These are phyloP conservation scores for Botrytis fragariae DNA, from an alignment of 2,329 filamentous ascomycete genomes.

Conservation along the genomic window DNA sequence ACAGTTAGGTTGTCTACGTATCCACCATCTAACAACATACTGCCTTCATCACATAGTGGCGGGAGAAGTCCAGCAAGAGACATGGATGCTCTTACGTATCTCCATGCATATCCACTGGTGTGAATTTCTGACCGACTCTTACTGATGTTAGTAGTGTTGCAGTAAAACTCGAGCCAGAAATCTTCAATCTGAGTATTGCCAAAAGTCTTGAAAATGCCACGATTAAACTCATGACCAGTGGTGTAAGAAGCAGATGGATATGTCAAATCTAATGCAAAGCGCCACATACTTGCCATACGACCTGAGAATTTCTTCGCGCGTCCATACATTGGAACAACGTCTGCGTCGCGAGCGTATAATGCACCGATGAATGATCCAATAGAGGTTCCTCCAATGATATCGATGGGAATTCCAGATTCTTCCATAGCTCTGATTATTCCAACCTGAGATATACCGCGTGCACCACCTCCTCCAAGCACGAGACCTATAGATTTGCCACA, in stretches of 20 bases:
- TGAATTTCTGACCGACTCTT: slow-evolving; percentile 90
- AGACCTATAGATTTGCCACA: slow-evolving; percentile 94
- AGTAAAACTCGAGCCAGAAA: slow-evolving; percentile 98
- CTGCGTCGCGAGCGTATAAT: slow-evolving; percentile 91
- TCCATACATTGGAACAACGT: slow-evolving; percentile 95
- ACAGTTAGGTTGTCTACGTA: slow-evolving; percentile 98
- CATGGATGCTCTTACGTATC: slow-evolving; percentile 96
- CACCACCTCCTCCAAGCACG: slow-evolving; percentile 90
- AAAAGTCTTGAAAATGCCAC: slow-evolving; percentile 98
- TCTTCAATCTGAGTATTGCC: slow-evolving; percentile 97
- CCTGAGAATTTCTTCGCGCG: slow-evolving; percentile 96
- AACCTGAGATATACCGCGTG: slow-evolving; percentile 86
- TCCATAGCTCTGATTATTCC: slow-evolving; percentile 94
- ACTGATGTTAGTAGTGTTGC: slow-evolving; percentile 98
- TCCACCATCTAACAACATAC: slow-evolving; percentile 92
- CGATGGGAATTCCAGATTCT: slow-evolving; percentile 93
- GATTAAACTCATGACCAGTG: slow-evolving; percentile 97
- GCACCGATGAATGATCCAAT: slow-evolving; percentile 96
- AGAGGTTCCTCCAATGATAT: slow-evolving; percentile 91
- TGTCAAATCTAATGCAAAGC: slow-evolving; percentile 93
- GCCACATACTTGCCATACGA: slow-evolving; percentile 98
- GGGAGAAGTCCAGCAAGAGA: slow-evolving; percentile 89
- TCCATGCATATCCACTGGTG: slow-evolving; percentile 95
- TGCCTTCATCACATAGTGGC: slow-evolving; percentile 92
- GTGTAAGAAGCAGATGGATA: slow-evolving; percentile 97